These are phyloP conservation scores for Onygena corvina DNA, from an alignment of 2,329 filamentous ascomycete species.

Conservation along the genomic window DNA sequence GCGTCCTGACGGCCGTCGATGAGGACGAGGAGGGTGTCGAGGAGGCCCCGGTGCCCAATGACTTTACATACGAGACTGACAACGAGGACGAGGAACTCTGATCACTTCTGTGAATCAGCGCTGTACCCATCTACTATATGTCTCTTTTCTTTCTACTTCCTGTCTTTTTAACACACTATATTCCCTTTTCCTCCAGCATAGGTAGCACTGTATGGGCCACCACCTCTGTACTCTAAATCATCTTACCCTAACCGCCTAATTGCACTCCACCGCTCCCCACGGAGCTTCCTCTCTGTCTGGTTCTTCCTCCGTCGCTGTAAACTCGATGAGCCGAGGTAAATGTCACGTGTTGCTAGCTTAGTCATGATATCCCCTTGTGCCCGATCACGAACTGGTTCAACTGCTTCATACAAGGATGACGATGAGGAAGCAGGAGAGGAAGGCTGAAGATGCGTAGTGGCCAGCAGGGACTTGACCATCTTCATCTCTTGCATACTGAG, in stretches of 20 bases:
- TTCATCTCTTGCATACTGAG: too few species aligned
- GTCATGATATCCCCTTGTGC: too few species aligned
- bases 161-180: too few species aligned
- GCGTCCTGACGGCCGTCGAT: conserved; percentile 74
- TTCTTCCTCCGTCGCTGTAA: too few species aligned
- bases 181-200: background rate
- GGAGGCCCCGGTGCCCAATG: conserved; percentile 37
- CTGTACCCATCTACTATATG: too few species aligned
- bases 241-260: background rate
- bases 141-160: background rate
- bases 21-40: conserved; percentile 47
- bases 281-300: background rate
- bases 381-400: too few species aligned
- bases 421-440: too few species aligned
- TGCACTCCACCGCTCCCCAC: background rate
- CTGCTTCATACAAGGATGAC: too few species aligned
- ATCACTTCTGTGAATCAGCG: background rate
- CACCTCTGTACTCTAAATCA: background rate
- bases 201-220: background rate
- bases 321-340: too few species aligned
- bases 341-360: too few species aligned
- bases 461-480: too few species aligned
- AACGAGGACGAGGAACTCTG: conserved; percentile 21
- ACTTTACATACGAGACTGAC: conserved; percentile 39
- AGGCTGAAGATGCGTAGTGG: too few species aligned